Conservation (phyloP, 768 basidiomycete genomes). For the Suillus placidus region DNA sequence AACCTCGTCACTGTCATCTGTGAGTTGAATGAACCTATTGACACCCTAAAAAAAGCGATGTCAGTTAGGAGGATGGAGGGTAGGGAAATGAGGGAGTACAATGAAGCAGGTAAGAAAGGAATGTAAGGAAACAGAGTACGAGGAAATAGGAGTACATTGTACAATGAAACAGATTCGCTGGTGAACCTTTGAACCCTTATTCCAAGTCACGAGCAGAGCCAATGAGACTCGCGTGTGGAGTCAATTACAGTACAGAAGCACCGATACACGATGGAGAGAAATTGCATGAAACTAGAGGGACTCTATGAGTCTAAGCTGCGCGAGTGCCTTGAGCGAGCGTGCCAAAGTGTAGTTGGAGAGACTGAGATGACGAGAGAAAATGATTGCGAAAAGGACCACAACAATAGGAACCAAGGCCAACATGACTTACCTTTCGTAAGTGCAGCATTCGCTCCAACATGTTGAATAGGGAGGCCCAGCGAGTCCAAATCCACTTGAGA, state of each 20-base stretch:
- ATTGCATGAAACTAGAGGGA: neutral
- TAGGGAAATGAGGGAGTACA: neutral
- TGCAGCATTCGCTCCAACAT: too few species aligned
- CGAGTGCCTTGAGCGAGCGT: constrained; percentile 2
- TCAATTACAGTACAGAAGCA: neutral
- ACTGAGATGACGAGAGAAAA: neutral
- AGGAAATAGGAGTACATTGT: neutral
- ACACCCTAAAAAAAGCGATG: too few species aligned
- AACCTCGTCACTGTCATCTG: too few species aligned
- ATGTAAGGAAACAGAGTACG: neutral
- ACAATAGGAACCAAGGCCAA: neutral
- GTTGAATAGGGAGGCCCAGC: too few species aligned
- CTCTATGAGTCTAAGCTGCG: constrained; percentile 8
- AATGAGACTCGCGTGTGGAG: constrained; percentile 3
- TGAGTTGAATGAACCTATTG: too few species aligned
- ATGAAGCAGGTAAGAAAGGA: neutral
- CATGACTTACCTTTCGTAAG: too few species aligned
- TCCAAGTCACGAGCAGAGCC: neutral
- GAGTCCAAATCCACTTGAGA: too few species aligned
- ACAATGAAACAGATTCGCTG: neutral
- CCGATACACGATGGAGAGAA: neutral
- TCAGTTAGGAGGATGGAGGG: neutral
- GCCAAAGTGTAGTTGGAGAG: neutral
- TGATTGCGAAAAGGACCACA: neutral
- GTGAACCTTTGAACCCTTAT: neutral